phyloP scores from a whole-genome alignment of 2,329 filamentous ascomycete genomes.

The Xylariomycetidae sp. region DNA sequence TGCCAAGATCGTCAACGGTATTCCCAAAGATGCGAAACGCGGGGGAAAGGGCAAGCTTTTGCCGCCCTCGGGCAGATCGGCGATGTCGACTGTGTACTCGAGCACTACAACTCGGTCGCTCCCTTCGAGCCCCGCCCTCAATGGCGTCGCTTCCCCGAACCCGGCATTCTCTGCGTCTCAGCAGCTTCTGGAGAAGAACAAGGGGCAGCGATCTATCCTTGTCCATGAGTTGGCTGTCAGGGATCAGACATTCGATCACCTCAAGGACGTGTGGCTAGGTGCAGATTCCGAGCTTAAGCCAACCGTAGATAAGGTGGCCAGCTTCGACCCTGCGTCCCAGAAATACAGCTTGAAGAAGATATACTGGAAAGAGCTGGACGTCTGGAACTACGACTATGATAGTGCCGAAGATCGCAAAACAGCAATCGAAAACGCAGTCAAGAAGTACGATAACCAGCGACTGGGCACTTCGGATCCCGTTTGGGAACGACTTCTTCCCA shows the following conservation, averaged over 20 bases:
- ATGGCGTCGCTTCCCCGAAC: constrained; percentile 48
- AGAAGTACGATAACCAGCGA: constrained; percentile 53
- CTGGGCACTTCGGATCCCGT: constrained; percentile 49
- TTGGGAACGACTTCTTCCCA: constrained; percentile 56
- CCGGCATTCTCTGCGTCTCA: constrained; percentile 45
- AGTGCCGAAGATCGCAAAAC: constrained; percentile 49
- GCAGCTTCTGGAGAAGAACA: constrained; percentile 45
- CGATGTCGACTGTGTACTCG: constrained; percentile 38
- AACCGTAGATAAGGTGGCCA: constrained; percentile 53
- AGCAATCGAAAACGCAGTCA: constrained; percentile 56
- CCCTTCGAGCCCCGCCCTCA: constrained; percentile 51
- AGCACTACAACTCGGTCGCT: constrained; percentile 36
- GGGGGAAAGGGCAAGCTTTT: constrained; percentile 22
- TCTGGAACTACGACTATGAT: constrained; percentile 55
- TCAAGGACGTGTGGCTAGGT: constrained; percentile 45
- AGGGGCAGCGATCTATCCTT: constrained; percentile 46
- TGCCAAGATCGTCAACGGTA: constrained; percentile 31
- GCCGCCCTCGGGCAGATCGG: constrained; percentile 27
- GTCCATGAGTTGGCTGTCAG: constrained; percentile 56
- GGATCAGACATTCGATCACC: constrained; percentile 43
- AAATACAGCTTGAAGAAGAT: constrained; percentile 52
- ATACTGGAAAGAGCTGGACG: constrained; percentile 59
- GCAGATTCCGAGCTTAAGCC: constrained; percentile 47
- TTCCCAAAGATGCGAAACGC: constrained; percentile 19
- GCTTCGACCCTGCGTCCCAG: constrained; percentile 39